Evolutionary conservation across 768 basidiomycete species (phyloP), one percentile per base, ranked within the genome.

Genomic region (Rhizopogon rudus): DNA sequence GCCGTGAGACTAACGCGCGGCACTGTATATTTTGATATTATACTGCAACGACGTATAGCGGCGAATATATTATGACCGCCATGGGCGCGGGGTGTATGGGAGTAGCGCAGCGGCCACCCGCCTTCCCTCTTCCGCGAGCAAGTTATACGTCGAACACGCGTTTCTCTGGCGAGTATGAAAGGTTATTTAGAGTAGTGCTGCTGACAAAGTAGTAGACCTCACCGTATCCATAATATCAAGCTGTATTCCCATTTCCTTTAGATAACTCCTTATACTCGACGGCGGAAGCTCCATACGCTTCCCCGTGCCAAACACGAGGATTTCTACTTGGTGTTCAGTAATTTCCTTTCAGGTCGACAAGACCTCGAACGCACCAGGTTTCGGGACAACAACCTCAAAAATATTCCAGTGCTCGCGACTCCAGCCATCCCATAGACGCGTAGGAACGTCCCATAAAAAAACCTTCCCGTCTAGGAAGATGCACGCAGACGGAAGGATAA

Each of bases 71-170:
- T 37, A 37, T 37, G 35, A 37, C 35, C 35, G 35, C 35, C 35
- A 37, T 12, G 35, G 35, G 12, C 35, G 35, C 5, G 35, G 35
- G 6, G 74, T 70, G 16, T 85, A 60, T 4, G 94, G 93, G 17
- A 95, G 75, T n/a, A 97, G 70, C 2, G 94, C 95, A 13, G 91
- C 94, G 40, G 93, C 91, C 12, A 98, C 92, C 25, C 88, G 85
- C 51, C 96, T 78, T 6, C 96, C 96, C 72, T 99, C 96, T 68
- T 99, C 96, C 0, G 88, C 73, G 44, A 99, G 78, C 22, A 99
- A 68, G 69, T 99, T 98, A 71, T 94, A 99, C 0, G 96, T 98
- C 28, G 95, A 88, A 63, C 92, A 94, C 16, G 95, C 96, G 66
- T 95, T 97, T 64, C 91, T 77, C 94, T 90, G 44, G 20, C 25